Base-by-base conservation (phyloP, 192 early-diverging fungal genomes). In the Coemansia sp. region DNA sequence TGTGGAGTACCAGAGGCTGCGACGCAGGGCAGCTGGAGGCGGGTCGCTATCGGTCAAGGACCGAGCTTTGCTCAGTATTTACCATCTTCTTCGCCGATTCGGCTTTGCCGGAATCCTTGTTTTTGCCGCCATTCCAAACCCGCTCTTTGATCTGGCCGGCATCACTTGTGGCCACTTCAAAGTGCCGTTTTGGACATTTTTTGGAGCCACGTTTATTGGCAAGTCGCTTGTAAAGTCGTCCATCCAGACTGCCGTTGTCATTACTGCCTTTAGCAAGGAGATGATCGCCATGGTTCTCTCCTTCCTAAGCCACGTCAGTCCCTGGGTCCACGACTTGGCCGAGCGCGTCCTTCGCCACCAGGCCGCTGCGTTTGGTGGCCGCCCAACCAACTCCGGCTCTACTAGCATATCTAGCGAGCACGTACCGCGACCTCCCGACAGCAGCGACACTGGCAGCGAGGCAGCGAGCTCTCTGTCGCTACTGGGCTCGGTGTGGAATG, bases 71-170 rank as follows among this genome's bases (percentile, higher is more conserved):
- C 63, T 88, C 7, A 66, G 71, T 51, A 76, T 95, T 31, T 81
- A 88, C 75, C 56, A 80, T 10, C 56, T 91, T 27, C 80, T 97
- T 60, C 82, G 82, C 51, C 79, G 78, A 3, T 72, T 91, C 15
- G 95, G 92, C 1, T 97, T 97, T 61, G 81, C 83, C 47, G 95
- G 92, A 36, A 97, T 97, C 23, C 80, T 97, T 22, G 52, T 94
- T 3, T 91, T 87, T 71, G 95, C 95, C 18, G 93, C 91, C 75
- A 90, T 97, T 51, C 95, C 95, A n/a, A 97, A 97, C 51, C 93
- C 93, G 11, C 71, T 97, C 35, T 97, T 97, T 72, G 95, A 97
- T 56, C 80, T 97, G 30, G 95, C 95, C 30, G 95, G 95, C 17
- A 95, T 97, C 35, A 86, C 93, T 5, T 95, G 93, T 60, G 95